These are phyloP conservation scores for Termitomyces sp. DNA, from an alignment of 768 basidiomycete genomes.

Conservation along the genomic window DNA sequence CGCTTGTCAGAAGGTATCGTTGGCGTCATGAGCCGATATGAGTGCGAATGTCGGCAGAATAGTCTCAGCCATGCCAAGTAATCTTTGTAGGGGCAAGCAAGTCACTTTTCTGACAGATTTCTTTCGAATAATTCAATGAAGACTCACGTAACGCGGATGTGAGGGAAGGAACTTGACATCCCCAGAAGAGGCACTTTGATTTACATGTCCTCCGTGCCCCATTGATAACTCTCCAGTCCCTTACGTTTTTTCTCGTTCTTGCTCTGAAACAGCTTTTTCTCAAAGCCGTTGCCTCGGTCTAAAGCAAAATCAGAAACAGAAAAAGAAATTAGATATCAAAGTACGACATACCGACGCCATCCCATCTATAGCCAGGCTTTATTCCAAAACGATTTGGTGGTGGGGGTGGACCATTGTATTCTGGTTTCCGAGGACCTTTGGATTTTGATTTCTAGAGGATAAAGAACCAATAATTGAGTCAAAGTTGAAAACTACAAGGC, in stretches of 20 bases:
- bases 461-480: neutral
- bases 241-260: constrained; percentile 72
- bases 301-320: constrained; percentile 1
- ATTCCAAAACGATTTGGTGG: constrained; percentile 96
- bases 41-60: neutral
- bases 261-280: constrained; percentile 87
- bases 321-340: neutral
- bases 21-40: neutral
- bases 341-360: constrained; percentile 82
- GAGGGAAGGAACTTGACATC: neutral
- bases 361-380: constrained; percentile 95
- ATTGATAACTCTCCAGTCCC: constrained; percentile 71
- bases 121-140: neutral
- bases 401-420: constrained; percentile 83
- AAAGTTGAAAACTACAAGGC: neutral
- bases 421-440: constrained; percentile 78
- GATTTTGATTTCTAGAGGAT: constrained; percentile 60
- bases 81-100: neutral
- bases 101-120: too few species aligned
- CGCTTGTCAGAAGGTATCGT: neutral
- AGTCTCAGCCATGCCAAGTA: neutral
- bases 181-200: neutral
- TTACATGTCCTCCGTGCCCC: constrained; percentile 94
- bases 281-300: constrained; percentile 94
- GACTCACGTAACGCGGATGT: constrained; percentile 8